Evolutionary conservation across 2,329 filamentous ascomycete genomes (phyloP).

Genomic region (Allantophomopsis lycopodina): DNA sequence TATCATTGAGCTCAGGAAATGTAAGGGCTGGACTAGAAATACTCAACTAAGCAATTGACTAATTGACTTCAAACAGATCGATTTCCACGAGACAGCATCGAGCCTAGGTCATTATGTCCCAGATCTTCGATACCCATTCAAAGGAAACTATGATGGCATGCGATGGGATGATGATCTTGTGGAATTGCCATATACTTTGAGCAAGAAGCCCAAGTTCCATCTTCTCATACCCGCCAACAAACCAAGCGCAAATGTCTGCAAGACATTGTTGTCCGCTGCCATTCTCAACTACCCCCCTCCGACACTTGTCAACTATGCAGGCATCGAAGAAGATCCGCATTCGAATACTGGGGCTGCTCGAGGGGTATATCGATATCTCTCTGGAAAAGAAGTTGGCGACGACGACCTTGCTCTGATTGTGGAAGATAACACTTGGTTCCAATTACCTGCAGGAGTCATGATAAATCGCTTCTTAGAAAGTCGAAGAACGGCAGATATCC

Average conservation of each 20-base stretch:
- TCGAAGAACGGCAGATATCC: background rate
- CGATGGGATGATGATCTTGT: too few relatives aligned
- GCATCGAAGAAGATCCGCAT: slow-evolving; percentile 1
- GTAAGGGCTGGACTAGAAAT: too few relatives aligned
- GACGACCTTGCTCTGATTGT: background rate
- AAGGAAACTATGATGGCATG: too few relatives aligned
- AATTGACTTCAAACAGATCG: slow-evolving; percentile 2
- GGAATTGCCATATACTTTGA: background rate
- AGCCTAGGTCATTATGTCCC: slow-evolving; percentile 6
- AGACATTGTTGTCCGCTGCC: slow-evolving; percentile 39
- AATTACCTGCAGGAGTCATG: slow-evolving; percentile 39
- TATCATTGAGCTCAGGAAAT: background rate
- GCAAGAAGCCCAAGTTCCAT: slow-evolving; percentile 28
- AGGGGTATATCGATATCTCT: slow-evolving; percentile 19
- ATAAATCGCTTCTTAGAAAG: slow-evolving; percentile 17
- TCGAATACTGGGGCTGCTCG: slow-evolving; percentile 4
- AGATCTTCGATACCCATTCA: background rate
- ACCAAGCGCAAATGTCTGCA: slow-evolving; percentile 31
- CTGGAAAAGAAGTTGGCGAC: background rate
- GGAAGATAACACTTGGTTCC: slow-evolving; percentile 19
- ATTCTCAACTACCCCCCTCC: slow-evolving; percentile 45
- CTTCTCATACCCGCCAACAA: slow-evolving; percentile 36
- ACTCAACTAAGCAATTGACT: too few relatives aligned
- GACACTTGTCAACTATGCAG: slow-evolving; percentile 29
- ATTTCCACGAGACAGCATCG: slow-evolving; percentile 5